Conservation (phyloP, 495 filamentous ascomycete species). For the Friedmanniomyces simplex region DNA sequence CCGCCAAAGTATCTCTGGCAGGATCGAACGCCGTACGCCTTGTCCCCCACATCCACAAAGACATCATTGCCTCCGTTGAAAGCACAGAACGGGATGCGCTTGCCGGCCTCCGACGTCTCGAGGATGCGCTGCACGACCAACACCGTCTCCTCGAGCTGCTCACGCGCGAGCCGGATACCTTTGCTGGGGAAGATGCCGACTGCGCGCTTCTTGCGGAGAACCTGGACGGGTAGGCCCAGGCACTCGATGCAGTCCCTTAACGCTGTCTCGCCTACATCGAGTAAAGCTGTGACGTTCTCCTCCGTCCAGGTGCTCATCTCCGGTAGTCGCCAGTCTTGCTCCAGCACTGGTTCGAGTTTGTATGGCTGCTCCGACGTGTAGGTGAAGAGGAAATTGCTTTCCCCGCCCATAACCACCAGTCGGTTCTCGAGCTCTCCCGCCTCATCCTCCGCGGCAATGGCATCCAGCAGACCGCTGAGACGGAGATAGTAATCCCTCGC, state of each 20-base stretch:
- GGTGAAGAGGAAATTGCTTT: slow-evolving; percentile 75
- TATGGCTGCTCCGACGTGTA: slow-evolving; percentile 48
- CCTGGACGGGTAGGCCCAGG: slow-evolving; percentile 61
- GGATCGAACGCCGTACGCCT: slow-evolving; percentile 83
- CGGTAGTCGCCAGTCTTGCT: slow-evolving; percentile 66
- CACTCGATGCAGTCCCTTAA: slow-evolving; percentile 66
- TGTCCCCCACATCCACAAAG: slow-evolving; percentile 98
- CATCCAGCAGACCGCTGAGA: slow-evolving; percentile 73
- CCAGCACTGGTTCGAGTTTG: slow-evolving; percentile 50
- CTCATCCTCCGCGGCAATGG: slow-evolving; percentile 57
- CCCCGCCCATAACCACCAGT: slow-evolving; percentile 80
- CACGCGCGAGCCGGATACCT: slow-evolving; percentile 60
- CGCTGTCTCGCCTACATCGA: slow-evolving; percentile 77
- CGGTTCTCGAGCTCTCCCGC: slow-evolving; percentile 56
- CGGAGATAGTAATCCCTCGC: slow-evolving; percentile 72
- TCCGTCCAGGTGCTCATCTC: slow-evolving; percentile 85
- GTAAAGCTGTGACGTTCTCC: slow-evolving; percentile 59
- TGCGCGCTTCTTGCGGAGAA: slow-evolving; percentile 85
- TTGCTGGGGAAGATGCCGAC: slow-evolving; percentile 75
- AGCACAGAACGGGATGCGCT: slow-evolving; percentile 81
- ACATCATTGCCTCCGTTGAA: slow-evolving; percentile 61
- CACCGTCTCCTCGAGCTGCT: slow-evolving; percentile 92
- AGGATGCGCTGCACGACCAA: slow-evolving; percentile 85
- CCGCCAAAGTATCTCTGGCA: slow-evolving; percentile 87
- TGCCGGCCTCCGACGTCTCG: slow-evolving; percentile 62